Conservation (phyloP, 768 basidiomycete genomes). For the Mycena latifolia region DNA sequence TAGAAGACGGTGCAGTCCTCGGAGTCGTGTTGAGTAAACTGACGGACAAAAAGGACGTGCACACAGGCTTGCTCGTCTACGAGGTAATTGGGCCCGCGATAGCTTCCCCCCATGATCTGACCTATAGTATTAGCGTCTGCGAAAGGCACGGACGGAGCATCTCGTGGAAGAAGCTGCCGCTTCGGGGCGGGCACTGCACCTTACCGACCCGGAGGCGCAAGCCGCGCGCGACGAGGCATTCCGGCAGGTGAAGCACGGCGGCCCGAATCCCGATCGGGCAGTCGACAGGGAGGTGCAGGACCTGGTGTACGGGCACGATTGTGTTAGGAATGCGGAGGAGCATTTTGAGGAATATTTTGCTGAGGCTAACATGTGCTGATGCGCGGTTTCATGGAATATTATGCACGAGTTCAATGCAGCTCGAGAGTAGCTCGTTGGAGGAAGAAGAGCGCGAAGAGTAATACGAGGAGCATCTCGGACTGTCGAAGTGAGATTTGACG, state of each 20-base stretch:
- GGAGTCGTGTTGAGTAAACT: constrained; percentile 43
- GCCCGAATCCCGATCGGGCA: constrained; percentile 37
- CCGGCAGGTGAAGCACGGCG: constrained; percentile 34
- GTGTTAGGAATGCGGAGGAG: constrained; percentile 33
- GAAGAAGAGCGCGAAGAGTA: too few species aligned
- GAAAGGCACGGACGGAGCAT: constrained; percentile 36
- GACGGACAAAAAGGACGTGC: constrained; percentile 9
- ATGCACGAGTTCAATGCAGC: neutral
- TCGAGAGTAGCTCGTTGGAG: too few species aligned
- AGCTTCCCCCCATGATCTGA: too few species aligned
- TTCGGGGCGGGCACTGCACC: constrained; percentile 31
- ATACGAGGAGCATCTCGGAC: too few species aligned
- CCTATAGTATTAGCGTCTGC: constrained; percentile 32
- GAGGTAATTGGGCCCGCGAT: constrained; percentile 30
- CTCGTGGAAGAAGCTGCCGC: constrained; percentile 39
- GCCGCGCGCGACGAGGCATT: constrained; percentile 40
- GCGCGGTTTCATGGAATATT: too few species aligned
- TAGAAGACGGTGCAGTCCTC: constrained; percentile 54
- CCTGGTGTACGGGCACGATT: constrained; percentile 39
- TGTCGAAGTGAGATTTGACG: too few species aligned
- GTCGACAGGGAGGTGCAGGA: constrained; percentile 38
- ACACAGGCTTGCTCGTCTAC: constrained; percentile 36
- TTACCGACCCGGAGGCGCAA: constrained; percentile 33
- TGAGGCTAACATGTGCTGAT: too few species aligned
- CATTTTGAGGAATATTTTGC: constrained; percentile 25